Evolutionary conservation across 176 grass and related monocot species (phyloP).

Genomic region (Rhynchospora breviuscula): DNA sequence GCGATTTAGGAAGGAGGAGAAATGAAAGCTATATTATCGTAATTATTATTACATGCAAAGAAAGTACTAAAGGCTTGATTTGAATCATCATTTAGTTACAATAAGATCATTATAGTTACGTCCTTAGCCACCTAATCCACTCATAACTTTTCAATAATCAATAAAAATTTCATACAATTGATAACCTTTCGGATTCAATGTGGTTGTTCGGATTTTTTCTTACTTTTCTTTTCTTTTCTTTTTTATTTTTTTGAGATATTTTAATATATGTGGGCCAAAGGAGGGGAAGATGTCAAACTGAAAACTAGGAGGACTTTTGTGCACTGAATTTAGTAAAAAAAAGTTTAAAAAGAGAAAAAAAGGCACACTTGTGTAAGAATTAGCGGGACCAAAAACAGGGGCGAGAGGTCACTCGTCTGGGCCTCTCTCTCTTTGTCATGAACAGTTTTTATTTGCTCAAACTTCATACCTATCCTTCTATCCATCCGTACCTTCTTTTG

Average conservation of each 20-base stretch:
- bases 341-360: not conserved
- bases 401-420: not conserved
- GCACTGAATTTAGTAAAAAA: too few relatives aligned
- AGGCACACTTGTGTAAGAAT: not conserved
- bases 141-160: not conserved
- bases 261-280: too few relatives aligned
- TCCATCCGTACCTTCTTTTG: not conserved
- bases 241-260: too few relatives aligned
- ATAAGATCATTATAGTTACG: constrained; percentile 7
- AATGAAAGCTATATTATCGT: not conserved
- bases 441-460: not conserved
- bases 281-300: too few relatives aligned
- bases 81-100: not conserved
- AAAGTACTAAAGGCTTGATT: not conserved
- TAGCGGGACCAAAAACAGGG: not conserved
- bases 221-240: not conserved
- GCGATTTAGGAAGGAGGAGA: not conserved
- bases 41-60: not conserved
- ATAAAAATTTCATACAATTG: not conserved
- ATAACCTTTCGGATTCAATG: not conserved
- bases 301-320: too few relatives aligned
- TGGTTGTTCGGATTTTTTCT: not conserved
- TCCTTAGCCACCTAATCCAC: constrained; percentile 6
- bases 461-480: not conserved
- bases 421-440: not conserved